Base-by-base conservation (phyloP, 2,329 filamentous ascomycete species). In the Fusarium tuaranense region DNA sequence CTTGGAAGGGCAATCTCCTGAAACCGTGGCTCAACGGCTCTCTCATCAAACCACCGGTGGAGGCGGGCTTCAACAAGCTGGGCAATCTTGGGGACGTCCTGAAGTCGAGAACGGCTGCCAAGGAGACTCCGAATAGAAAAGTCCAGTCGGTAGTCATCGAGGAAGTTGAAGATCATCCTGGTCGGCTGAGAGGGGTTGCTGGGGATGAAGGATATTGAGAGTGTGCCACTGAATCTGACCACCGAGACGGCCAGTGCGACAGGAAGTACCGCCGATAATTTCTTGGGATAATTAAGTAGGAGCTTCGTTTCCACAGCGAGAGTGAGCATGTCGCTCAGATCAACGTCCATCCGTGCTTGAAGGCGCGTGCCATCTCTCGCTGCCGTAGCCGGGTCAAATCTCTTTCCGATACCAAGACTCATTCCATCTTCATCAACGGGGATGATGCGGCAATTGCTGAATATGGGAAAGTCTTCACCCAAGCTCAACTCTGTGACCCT, bases 391-490 rank as follows among this genome's bases (percentile, higher is more conserved):
- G 87, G 84, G 68, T 89, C 87, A 51, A 89, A 86, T n/a, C 84
- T 86, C 72, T 84, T 86, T 18, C 87, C 86, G 30, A 82, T 82
- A 66, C 85, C 88, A 39, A 92, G 85, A 53, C 85, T 87, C 39
- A 92, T 83, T 1, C 93, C 93, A 82, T 95, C 93, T 76, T 96
- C 94, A 78, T 94, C 92, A 0, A 98, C 94, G 3, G 95, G 95
- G 70, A 98, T 98, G 65, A 99, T 93, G 69, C 97, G 92, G 80
- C 97, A 98, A 83, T 99, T 99, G 86, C 95, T 98, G 83, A 99
- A 97, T 63, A 99, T 99, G 32, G 97, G 97, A 75, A 98, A 99
- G 79, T 99, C 97, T 79, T 99, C 97, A 34, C 97, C 97, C 6
- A 99, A 87, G 61, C 93, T 97, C 70, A 99, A 91, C 84, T 99